Evolutionary conservation across 2,329 filamentous ascomycete genomes (phyloP), one percentile per base, ranked within the genome.

Genomic region (Fusarium sacchari): DNA sequence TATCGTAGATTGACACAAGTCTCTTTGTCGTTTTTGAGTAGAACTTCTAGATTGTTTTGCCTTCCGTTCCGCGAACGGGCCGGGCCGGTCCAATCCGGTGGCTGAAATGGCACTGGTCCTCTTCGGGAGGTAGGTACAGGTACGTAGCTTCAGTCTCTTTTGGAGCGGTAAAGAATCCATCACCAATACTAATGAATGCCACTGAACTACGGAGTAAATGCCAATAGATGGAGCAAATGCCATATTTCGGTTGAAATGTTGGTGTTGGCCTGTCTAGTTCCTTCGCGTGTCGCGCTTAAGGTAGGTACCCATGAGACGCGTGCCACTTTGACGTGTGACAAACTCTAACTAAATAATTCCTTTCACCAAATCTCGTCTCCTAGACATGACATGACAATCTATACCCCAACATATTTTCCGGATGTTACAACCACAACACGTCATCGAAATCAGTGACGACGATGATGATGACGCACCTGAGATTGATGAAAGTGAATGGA

Each of bases 391-490:
- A 46, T 18, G 30, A 44, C 36, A 36, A 10, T 39, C 18, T 36
- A 32, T 15, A 39, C 28, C 18, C 12, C 39, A 61, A 39, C 37
- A 62, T 56, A n/a, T 26, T 26, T 47, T 47, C 26, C 42, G n/a
- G 26, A 56, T 61, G 55, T 24, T 57, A 24, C n/a, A 28, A 24
- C 42, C 30, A 20, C 43, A 49, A 28, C 47, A 37, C 17, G 56
- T 56, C 32, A 60, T 68, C 20, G 62, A 68, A 39, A 68, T 61
- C 9, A 43, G 28, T 10, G 55, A 67, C 26, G 53, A 68, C 24
- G 64, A 64, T 22, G 53, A 55, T 22, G 36, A 32, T 24, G 55
- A 34, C 4, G 47, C 20, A 13, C 46, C 36, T 47, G 46, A 37
- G 12, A 46, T 36, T 8, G 26, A 60, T 32, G 17, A 61, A 50